These are phyloP conservation scores for Morella rubra DNA, from an alignment of 306 rosid species.

Conservation along the genomic window DNA sequence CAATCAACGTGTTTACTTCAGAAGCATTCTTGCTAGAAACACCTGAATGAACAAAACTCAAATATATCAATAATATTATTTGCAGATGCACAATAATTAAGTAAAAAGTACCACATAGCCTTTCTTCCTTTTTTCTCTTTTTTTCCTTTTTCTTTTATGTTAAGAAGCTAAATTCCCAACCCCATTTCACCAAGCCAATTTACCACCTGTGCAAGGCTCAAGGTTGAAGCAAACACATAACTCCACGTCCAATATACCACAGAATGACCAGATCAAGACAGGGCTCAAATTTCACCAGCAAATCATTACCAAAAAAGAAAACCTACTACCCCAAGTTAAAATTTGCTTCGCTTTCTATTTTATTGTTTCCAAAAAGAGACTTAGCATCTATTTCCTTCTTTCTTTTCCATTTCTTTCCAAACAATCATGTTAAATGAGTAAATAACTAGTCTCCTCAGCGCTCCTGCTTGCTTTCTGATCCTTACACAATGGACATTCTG, in stretches of 20 bases:
- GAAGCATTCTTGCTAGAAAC: slow-evolving; percentile 41
- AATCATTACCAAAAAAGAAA: neutral
- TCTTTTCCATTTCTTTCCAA: neutral
- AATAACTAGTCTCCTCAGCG: neutral
- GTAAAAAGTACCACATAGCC: slow-evolving; percentile 16
- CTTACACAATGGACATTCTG: neutral
- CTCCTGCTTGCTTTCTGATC: neutral
- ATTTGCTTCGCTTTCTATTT: neutral
- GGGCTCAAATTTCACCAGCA: neutral
- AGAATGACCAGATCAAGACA: neutral
- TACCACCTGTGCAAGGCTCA: neutral
- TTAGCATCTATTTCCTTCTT: neutral
- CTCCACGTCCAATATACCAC: neutral
- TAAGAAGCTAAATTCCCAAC: neutral
- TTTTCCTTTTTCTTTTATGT: neutral
- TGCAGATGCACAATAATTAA: slow-evolving; percentile 16
- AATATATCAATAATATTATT: slow-evolving; percentile 1
- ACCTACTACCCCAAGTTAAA: neutral
- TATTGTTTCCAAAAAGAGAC: neutral
- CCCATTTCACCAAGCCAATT: neutral
- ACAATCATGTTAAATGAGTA: neutral
- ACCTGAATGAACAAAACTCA: slow-evolving; percentile 41
- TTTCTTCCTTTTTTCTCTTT: neutral
- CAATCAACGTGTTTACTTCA: slow-evolving; percentile 45
- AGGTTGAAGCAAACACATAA: neutral